A percentile compares a stretch with the other conserved stretches of the same genome.
Evolutionary conservation across 2,329 filamentous ascomycete genomes (phyloP).

Genomic region (Periconia sp.): DNA sequence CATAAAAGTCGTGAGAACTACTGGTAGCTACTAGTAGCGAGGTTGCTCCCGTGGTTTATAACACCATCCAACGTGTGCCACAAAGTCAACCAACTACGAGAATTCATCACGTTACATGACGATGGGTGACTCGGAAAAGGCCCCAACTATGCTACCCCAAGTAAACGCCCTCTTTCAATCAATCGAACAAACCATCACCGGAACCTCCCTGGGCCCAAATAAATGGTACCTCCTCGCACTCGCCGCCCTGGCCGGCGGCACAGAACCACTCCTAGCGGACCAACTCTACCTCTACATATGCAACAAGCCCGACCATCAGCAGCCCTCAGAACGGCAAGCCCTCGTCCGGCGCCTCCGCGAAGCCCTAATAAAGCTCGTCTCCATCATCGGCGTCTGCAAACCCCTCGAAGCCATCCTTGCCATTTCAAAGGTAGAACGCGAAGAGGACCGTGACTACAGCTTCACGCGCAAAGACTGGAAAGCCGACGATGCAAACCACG

Average conservation of each 20-base stretch:
- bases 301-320: conserved; percentile 51
- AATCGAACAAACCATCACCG: conserved; percentile 9
- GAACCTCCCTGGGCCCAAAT: conserved; percentile 21
- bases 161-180: conserved; percentile 8
- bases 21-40: too few relatives aligned
- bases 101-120: too few relatives aligned
- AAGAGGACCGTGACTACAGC: conserved; percentile 62
- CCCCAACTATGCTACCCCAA: conserved; percentile 3
- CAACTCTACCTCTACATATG: conserved; percentile 63
- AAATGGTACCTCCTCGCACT: conserved; percentile 52
- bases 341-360: conserved; percentile 61
- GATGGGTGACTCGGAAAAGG: too few relatives aligned
- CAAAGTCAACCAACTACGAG: too few relatives aligned
- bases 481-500: conserved; percentile 59
- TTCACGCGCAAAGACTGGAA: conserved; percentile 59
- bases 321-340: conserved; percentile 48
- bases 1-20: too few relatives aligned
- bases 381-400: conserved; percentile 65
- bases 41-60: too few relatives aligned
- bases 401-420: conserved; percentile 63
- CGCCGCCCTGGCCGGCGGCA: conserved; percentile 53
- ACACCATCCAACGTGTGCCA: too few relatives aligned
- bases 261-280: conserved; percentile 57
- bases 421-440: conserved; percentile 57
- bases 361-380: conserved; percentile 62